phyloP scores from a whole-genome alignment of 192 early-diverging fungal genomes.

The Linnemannia hyalina region DNA sequence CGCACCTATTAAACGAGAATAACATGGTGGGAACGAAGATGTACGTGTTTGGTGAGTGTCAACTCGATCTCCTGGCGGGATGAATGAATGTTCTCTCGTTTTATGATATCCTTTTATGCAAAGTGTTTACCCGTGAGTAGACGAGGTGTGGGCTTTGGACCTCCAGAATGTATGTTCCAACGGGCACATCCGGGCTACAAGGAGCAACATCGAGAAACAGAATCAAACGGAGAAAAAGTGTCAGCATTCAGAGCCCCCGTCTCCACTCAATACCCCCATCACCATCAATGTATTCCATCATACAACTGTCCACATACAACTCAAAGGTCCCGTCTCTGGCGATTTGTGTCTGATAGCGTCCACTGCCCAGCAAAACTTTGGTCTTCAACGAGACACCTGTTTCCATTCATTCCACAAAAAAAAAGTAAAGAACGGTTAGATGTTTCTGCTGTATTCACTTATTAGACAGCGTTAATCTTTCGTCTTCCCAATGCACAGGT shows the following conservation, averaged over 20 bases:
- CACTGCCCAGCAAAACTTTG: conserved; percentile 19
- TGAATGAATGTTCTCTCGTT: too few species aligned
- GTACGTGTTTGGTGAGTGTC: not conserved
- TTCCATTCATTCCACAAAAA: not conserved
- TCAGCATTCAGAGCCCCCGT: too few species aligned
- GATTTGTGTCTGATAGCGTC: conserved; percentile 13
- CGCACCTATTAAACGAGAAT: conserved; percentile 14
- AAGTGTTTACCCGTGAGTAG: conserved; percentile 21
- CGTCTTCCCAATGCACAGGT: too few species aligned
- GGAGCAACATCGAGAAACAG: not conserved
- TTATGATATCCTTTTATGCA: too few species aligned
- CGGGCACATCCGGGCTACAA: conserved; percentile 21
- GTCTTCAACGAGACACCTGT: conserved; percentile 34
- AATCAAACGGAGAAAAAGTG: too few species aligned
- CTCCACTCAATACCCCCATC: too few species aligned
- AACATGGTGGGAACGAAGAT: not conserved
- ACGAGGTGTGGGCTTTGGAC: conserved; percentile 33
- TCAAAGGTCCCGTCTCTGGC: conserved; percentile 19
- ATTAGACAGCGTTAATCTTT: too few species aligned
- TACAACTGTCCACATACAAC: conserved; percentile 1
- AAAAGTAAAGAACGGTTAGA: too few species aligned
- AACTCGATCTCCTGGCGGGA: too few species aligned
- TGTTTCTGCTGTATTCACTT: too few species aligned
- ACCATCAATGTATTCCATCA: too few species aligned
- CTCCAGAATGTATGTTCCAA: conserved; percentile 24